Base-by-base conservation (phyloP, 805 yeast genomes). In the Candida nemodendra region DNA sequence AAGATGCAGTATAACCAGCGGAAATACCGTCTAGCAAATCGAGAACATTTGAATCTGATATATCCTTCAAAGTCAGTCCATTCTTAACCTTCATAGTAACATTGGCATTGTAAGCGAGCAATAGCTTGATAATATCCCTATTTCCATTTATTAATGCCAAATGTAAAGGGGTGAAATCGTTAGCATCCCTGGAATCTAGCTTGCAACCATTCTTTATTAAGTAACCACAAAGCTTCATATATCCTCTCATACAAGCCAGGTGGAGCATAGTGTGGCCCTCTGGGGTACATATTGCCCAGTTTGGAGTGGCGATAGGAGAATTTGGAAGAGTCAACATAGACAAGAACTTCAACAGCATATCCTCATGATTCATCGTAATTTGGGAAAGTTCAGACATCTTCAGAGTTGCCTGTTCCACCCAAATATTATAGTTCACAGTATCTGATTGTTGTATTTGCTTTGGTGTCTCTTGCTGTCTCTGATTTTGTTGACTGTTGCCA, bases 221-320 rank as follows among this genome's bases (percentile, higher is more conserved):
- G 18, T 80, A 80, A 17, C 74, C 65, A 13, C 78, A 75, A 38
- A 93, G 69, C 23, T 73, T 70, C 28, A 65, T 59, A 52, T 86
- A 85, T 15, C 91, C 91, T 54, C 82, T 79, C 41, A 85, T 59
- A 9, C 89, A 74, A 1, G 98, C 89, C 44, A 93, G 69, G 62
- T 93, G 99, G 35, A 93, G 65, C 70, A 93, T 69, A 0, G 95
- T 81, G 59, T 93, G 96, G 12, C 96, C 95, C 55, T 86, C 86
- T 19, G 64, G 47, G 42, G 90, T 93, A 51, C 89, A 79, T 47
- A 89, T 70, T 18, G 87, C 88, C 79, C 93, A 77, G 55, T 88
- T 86, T 15, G 91, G 86, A 13, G 70, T 65, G 4, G 54, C 44
- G 32, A 68, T 75, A 52, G 72, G 82, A 50, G 78, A 81, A 62